These are phyloP conservation scores for Ophiobolus disseminans DNA, from an alignment of 2,329 filamentous ascomycete genomes.

Conservation along the genomic window DNA sequence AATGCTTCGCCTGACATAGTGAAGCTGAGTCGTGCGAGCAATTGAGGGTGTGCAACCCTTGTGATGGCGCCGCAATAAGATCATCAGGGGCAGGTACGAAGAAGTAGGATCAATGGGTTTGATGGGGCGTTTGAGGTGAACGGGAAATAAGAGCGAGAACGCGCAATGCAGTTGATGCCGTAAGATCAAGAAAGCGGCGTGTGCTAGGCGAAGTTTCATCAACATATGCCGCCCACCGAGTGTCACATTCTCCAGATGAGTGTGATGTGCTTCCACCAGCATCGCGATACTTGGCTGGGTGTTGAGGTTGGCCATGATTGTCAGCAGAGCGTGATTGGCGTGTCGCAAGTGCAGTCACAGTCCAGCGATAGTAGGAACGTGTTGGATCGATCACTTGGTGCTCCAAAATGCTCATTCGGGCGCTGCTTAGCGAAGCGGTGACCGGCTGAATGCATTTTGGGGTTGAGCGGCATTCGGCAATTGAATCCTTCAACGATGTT, in stretches of 20 bases:
- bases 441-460: background rate
- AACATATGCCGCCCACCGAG: background rate
- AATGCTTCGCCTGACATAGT: background rate
- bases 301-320: conserved; percentile 6
- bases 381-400: background rate
- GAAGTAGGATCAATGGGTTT: background rate
- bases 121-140: background rate
- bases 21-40: background rate
- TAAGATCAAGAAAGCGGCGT: background rate
- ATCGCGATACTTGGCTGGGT: conserved; percentile 9
- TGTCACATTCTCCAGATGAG: background rate
- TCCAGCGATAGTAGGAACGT: background rate
- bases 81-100: background rate
- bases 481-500: conserved; percentile 11
- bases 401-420: background rate
- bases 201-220: background rate
- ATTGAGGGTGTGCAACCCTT: background rate
- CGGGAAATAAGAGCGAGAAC: background rate
- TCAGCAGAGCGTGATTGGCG: conserved; percentile 6
- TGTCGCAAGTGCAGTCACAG: background rate
- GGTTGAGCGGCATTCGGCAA: conserved; percentile 10
- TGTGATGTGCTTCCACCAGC: conserved; percentile 2
- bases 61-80: background rate
- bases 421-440: conserved; percentile 1
- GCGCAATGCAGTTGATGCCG: background rate